Percentiles rank a stretch among this genome's conserved stretches.
phyloP scores from a whole-genome alignment of 1,139 yeast genomes.

The Magnusiomyces fungicola region DNA sequence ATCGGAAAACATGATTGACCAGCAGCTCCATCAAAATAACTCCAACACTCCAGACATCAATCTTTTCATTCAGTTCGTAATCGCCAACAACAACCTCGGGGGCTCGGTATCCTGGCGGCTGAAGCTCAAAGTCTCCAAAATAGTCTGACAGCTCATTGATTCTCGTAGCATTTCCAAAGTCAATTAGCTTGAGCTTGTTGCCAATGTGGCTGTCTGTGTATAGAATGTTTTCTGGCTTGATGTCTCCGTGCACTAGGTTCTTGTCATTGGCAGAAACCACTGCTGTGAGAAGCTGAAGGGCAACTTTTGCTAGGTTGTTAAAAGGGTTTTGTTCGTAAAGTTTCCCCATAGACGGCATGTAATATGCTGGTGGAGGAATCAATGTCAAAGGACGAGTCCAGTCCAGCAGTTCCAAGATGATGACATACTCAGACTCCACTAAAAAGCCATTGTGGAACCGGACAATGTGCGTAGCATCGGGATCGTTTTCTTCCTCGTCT shows the following conservation, averaged over 20 bases:
- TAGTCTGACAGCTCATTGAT: constrained; percentile 17
- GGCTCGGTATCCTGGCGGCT: constrained; percentile 25
- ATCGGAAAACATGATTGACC: constrained; percentile 16
- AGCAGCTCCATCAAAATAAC: constrained; percentile 23
- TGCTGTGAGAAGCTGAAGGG: constrained; percentile 22
- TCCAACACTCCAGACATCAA: constrained; percentile 27
- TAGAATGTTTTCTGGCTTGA: constrained; percentile 76
- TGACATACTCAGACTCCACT: constrained; percentile 16
- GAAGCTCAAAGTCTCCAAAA: constrained; percentile 22
- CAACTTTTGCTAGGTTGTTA: constrained; percentile 21
- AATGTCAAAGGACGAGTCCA: constrained; percentile 16
- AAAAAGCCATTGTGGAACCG: constrained; percentile 16
- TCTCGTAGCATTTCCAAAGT: constrained; percentile 23
- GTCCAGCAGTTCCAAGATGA: constrained; percentile 19
- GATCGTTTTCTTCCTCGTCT: background rate
- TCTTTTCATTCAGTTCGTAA: constrained; percentile 19
- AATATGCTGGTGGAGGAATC: constrained; percentile 4
- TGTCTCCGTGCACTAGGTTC: constrained; percentile 68
- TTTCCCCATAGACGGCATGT: background rate
- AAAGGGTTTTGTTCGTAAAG: constrained; percentile 2
- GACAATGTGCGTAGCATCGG: constrained; percentile 11
- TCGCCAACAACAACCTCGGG: constrained; percentile 28
- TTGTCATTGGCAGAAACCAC: constrained; percentile 36
- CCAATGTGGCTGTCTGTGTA: constrained; percentile 16
- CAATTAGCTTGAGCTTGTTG: constrained; percentile 21